Evolutionary conservation across 1,139 yeast genomes (phyloP), one percentile per base, ranked within the genome.

Genomic region (Dujonia santamariae): DNA sequence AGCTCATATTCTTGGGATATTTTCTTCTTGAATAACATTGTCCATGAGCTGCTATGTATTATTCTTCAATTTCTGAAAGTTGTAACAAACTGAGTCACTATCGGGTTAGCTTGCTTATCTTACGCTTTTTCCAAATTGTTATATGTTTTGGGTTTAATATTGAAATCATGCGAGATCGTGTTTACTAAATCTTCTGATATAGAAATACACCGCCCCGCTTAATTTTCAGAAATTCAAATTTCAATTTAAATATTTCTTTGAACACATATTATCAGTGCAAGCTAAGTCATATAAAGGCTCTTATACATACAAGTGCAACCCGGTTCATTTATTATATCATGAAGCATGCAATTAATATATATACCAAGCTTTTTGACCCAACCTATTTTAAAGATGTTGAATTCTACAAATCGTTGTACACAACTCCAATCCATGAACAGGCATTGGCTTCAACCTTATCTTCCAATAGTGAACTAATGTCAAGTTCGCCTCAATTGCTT

Each of bases 331-430:
- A 7, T 9, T 15, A 11, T 7, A 40, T 36, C 19, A 32, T 40
- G 19, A 38, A 38, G 28, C 44, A 42, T 26, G 38, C 55, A 17
- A 43, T 49, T 16, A 37, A 41, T 17, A 41, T 55, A 27, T 62
- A 62, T 42, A 33, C 53, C 11, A 50, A 53, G 23, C 43, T 63
- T 30, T 63, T 63, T 41, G 43, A 51, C 34, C 38, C 41, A 4
- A 42, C 39, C 5, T 36, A 37, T 11, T 32, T 39, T 14, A 55
- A 56, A 26, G 58, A 54, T 32, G 46, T 37, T 13, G 52, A 45
- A 11, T 59, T 48, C 34, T 61, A 48, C 41, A 43, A 45, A 26
- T 41, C 47, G 4, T 39, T 63, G 8, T 62, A 47, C 47, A 54
- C 59, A 8, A 50, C 59, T 1, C 57, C 61, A 2, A 49, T 60